Evolutionary conservation across 1,284 basidiomycete species (phyloP), one percentile per base, ranked within the genome.

Genomic region (Coriolopsis trogii): DNA sequence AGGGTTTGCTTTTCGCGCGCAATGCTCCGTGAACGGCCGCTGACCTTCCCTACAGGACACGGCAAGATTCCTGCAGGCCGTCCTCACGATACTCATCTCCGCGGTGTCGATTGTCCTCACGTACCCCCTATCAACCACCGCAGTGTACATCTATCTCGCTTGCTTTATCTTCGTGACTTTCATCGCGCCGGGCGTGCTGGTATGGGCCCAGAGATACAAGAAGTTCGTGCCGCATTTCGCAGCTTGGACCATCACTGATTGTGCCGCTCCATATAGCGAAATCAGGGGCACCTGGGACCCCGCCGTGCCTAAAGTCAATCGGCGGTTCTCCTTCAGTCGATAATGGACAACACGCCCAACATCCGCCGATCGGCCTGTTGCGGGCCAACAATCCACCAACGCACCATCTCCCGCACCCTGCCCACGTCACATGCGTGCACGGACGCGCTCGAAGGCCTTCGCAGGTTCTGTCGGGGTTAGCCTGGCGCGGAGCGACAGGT

Each of bases 141-240:
- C 81, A 42, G 76, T 78, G 34, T 77, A 66, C 50, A 70, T 87
- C 37, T 83, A 81, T 63, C 67, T 70, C 6, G 67, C 72, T 36
- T 69, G 76, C 18, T 75, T 89, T 34, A 60, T 76, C 34, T 78
- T 81, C 48, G 77, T 88, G 24, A 86, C 84, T 7, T 84, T 93
- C 62, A 67, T 84, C 39, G 89, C 86, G 4, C 91, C 91, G 7
- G 82, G 72, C 25, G 72, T 88, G 37, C 73, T 92, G 26, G 78
- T 92, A 46, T 91, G 89, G 88, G 87, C 89, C 3, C 91, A 93
- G 72, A 80, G 79, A 65, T 89, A 83, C 72, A 93, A 93, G 74
- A 92, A 92, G 90, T 86, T 62, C 48, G 51, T 52, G 34, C 16
- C n/a, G 25, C 20, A 81, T 74, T 16, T 41, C 29, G 30, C 28